Conservation (phyloP, 2,329 filamentous ascomycete species). For the Chrysosporium keratinophilum region DNA sequence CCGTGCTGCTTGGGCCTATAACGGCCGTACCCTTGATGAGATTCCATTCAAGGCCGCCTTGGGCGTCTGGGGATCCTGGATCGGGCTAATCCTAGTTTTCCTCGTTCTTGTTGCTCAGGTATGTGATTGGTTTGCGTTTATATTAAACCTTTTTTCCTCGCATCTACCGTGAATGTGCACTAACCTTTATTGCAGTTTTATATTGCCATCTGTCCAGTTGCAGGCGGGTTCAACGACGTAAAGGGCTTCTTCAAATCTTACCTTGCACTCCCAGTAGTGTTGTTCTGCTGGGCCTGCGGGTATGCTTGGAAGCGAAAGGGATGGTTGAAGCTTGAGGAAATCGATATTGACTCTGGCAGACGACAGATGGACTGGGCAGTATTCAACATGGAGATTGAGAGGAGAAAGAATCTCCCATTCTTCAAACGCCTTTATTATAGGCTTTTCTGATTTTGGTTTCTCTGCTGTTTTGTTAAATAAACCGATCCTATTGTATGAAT, state of each 20-base stretch:
- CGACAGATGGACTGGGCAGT: conserved; percentile 55
- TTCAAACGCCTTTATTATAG: conserved; percentile 14
- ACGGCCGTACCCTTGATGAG: conserved; percentile 51
- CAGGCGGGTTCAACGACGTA: conserved; percentile 14
- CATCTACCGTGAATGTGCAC: background rate
- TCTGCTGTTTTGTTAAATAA: background rate
- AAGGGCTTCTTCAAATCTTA: conserved; percentile 26
- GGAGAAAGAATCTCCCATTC: conserved; percentile 11
- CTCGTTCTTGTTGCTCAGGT: conserved; percentile 44
- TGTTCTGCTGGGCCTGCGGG: conserved; percentile 44
- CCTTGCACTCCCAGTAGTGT: conserved; percentile 23
- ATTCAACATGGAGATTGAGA: conserved; percentile 40
- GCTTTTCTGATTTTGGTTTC: conserved; percentile 11
- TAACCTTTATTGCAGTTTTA: conserved; percentile 18
- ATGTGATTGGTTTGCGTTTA: too few relatives aligned
- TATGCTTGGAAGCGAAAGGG: conserved; percentile 55
- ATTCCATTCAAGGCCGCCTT: conserved; percentile 51
- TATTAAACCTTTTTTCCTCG: too few relatives aligned
- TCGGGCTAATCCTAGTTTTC: conserved; percentile 48
- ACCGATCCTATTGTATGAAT: background rate
- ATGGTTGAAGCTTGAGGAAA: conserved; percentile 49
- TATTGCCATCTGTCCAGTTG: conserved; percentile 22
- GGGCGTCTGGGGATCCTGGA: conserved; percentile 51
- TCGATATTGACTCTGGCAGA: conserved; percentile 57
- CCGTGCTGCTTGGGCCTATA: conserved; percentile 48